A percentile compares a stretch with the other conserved stretches of the same genome.
Evolutionary conservation across 805 yeast species (phyloP).

Genomic region (Cyberlindnera euphorbiiphila): DNA sequence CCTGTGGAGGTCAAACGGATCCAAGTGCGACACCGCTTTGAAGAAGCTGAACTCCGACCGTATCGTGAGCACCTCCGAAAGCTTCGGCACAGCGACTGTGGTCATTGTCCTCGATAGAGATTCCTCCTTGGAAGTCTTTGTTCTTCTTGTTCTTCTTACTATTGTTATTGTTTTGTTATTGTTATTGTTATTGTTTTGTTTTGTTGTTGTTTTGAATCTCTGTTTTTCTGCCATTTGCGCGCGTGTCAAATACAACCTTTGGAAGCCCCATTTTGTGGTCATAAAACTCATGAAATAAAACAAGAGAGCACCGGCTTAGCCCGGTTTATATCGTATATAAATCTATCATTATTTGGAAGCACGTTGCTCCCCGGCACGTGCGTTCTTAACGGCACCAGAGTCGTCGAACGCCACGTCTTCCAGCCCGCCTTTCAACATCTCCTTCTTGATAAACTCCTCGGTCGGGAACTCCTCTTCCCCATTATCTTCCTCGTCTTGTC

Average conservation of each 20-base stretch:
- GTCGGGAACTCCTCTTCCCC: constrained; percentile 7
- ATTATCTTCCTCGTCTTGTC: constrained; percentile 6
- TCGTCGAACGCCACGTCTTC: constrained; percentile 21
- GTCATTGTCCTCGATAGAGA: too few species aligned
- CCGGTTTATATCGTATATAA: too few species aligned
- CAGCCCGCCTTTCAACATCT: constrained; percentile 21
- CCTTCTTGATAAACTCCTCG: constrained; percentile 25
- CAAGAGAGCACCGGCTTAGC: too few species aligned
- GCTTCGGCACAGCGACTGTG: constrained; percentile 2
- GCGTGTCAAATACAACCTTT: too few species aligned
- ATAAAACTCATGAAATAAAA: constrained; percentile 1
- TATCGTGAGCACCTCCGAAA: constrained; percentile 25
- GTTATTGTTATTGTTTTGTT: constrained; percentile 6
- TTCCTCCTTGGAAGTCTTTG: background rate
- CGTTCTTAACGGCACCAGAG: constrained; percentile 1
- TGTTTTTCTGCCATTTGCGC: constrained; percentile 3
- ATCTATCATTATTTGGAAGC: background rate
- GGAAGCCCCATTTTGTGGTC: too few species aligned
- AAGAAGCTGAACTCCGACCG: constrained; percentile 26
- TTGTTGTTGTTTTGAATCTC: constrained; percentile 8
- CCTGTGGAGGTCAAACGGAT: constrained; percentile 24
- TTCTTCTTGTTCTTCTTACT: background rate
- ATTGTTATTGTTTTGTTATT: constrained; percentile 5
- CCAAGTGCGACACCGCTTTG: constrained; percentile 23
- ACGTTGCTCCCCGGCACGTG: constrained; percentile 7